phyloP scores from a whole-genome alignment of 163 green algal species.

The Trebouxiophyceae sp. region DNA sequence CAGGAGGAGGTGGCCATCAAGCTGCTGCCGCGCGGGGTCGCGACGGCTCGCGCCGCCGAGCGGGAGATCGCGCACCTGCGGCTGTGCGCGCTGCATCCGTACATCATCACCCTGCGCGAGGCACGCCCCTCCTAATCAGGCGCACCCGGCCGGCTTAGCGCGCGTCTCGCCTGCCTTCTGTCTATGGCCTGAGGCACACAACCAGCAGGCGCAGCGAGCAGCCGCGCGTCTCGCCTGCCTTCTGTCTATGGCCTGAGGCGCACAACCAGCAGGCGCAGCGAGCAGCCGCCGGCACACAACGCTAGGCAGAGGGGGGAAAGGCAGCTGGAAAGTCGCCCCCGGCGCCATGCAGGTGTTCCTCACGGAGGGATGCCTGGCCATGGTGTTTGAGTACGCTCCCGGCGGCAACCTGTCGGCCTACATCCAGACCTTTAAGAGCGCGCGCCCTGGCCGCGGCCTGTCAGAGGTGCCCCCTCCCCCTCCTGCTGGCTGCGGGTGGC shows the following conservation, averaged over 20 bases:
- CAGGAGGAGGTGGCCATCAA: slow-evolving; percentile 25
- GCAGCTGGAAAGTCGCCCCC: too few species aligned
- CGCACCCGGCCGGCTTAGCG: too few species aligned
- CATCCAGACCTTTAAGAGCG: slow-evolving; percentile 10
- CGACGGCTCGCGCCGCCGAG: slow-evolving; percentile 6
- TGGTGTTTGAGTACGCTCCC: slow-evolving; percentile 49
- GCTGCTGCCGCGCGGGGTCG: slow-evolving; percentile 14
- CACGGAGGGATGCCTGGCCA: slow-evolving; percentile 33
- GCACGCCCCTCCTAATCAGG: not conserved
- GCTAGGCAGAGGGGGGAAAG: too few species aligned
- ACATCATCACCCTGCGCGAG: slow-evolving; percentile 33
- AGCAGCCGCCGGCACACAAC: too few species aligned
- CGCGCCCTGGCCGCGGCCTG: not conserved
- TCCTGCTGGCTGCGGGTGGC: too few species aligned
- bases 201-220: too few species aligned
- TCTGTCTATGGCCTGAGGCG: too few species aligned
- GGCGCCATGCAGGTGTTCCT: slow-evolving; percentile 48
- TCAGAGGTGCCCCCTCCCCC: not conserved
- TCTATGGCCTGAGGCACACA: too few species aligned
- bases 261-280: too few species aligned
- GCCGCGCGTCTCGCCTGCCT: not conserved
- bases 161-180: not conserved
- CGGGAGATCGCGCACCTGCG: slow-evolving; percentile 31
- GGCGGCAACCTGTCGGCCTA: slow-evolving; percentile 20
- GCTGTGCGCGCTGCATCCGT: slow-evolving; percentile 23